A percentile compares a stretch with the other conserved stretches of the same genome.
Evolutionary conservation across 305 asterid genomes (phyloP).

Genomic region (Solanum hybrid): DNA sequence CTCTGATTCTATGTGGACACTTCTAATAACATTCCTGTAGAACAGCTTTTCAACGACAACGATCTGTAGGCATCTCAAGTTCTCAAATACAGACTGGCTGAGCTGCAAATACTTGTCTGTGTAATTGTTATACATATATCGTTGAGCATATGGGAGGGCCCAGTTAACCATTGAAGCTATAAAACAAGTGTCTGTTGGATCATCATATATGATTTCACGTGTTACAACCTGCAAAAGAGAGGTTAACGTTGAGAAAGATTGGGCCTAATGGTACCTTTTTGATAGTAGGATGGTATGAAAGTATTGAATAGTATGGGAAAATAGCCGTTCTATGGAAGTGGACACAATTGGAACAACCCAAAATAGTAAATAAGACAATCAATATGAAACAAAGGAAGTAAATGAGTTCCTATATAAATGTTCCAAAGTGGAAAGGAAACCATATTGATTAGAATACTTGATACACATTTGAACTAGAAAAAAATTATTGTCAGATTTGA

Average conservation of each 20-base stretch:
- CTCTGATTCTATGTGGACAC: constrained; percentile 34
- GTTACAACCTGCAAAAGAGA: constrained; percentile 60
- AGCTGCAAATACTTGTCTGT: constrained; percentile 52
- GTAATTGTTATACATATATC: constrained; percentile 35
- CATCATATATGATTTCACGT: constrained; percentile 61
- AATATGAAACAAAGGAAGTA: background rate
- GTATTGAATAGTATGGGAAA: background rate
- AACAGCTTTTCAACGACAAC: constrained; percentile 57
- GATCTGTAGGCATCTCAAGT: constrained; percentile 40
- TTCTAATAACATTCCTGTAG: constrained; percentile 56
- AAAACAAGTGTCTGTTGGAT: constrained; percentile 36
- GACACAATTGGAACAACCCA: background rate
- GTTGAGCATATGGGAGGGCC: constrained; percentile 85
- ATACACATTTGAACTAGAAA: background rate
- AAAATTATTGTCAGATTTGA: background rate
- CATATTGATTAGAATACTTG: background rate
- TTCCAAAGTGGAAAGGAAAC: background rate
- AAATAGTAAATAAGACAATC: background rate
- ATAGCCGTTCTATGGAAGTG: background rate
- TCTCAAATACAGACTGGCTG: constrained; percentile 52
- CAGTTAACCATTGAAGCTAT: constrained; percentile 58
- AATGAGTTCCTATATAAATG: background rate
- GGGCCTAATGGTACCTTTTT: background rate
- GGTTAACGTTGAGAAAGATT: background rate
- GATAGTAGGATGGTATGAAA: background rate